A percentile compares a stretch with the other conserved stretches of the same genome.
Evolutionary conservation across 345 rosid genomes (phyloP).

Genomic region (Populus deltoides): DNA sequence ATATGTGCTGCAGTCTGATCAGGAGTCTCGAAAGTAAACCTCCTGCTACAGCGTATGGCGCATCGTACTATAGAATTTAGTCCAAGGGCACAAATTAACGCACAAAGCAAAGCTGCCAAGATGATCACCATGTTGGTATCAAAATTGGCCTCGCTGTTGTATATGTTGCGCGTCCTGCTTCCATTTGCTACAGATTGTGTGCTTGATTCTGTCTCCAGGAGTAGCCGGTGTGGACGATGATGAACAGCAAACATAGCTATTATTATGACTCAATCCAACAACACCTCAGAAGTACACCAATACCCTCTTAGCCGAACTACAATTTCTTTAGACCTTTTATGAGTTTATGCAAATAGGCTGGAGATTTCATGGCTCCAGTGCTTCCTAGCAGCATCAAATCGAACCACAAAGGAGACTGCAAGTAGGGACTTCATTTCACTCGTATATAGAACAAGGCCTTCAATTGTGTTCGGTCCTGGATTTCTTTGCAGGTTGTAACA

Average conservation of each 20-base stretch:
- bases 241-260: slow-evolving; percentile 18
- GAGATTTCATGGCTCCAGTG: slow-evolving; percentile 9
- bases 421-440: slow-evolving; percentile 36
- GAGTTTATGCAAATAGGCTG: slow-evolving; percentile 17
- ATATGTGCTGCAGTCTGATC: slow-evolving; percentile 11
- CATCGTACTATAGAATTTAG: slow-evolving; percentile 25
- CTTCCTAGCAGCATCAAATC: slow-evolving; percentile 27
- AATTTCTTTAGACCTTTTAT: background rate
- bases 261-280: background rate
- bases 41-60: slow-evolving; percentile 24
- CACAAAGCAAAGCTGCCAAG: slow-evolving; percentile 29
- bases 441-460: slow-evolving; percentile 9
- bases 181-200: slow-evolving; percentile 24
- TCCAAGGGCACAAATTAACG: slow-evolving; percentile 25
- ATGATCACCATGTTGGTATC: slow-evolving; percentile 31
- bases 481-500: background rate
- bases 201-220: slow-evolving; percentile 31
- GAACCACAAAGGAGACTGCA: slow-evolving; percentile 42
- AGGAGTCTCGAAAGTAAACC: slow-evolving; percentile 17
- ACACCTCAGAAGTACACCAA: background rate
- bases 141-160: slow-evolving; percentile 41
- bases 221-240: slow-evolving; percentile 43
- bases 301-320: background rate
- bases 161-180: slow-evolving; percentile 19
- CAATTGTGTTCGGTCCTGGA: background rate